Percentiles rank a stretch among this genome's conserved stretches.
phyloP scores from a whole-genome alignment of 2,329 filamentous ascomycete genomes.

The Penicillium brevicompactum region DNA sequence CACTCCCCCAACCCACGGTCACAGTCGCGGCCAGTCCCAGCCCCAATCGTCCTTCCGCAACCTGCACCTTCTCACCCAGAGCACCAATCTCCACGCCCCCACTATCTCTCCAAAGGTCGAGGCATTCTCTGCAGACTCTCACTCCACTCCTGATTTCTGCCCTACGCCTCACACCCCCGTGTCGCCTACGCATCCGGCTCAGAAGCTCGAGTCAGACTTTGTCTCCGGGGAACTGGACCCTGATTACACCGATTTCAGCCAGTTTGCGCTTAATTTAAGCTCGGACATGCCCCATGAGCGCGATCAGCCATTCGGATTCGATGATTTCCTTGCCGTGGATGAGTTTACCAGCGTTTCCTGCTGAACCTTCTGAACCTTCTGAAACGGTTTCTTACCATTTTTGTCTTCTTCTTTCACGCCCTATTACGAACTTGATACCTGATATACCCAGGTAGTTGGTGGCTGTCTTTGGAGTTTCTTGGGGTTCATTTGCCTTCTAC shows the following conservation, averaged over 20 bases:
- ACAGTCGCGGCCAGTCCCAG: constrained; percentile 22
- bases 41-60: constrained; percentile 22
- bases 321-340: constrained; percentile 36
- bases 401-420: constrained; percentile 21
- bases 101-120: constrained; percentile 24
- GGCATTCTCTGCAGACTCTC: constrained; percentile 28
- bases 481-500: constrained; percentile 8
- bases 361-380: constrained; percentile 7
- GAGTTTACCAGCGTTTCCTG: constrained; percentile 34
- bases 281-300: constrained; percentile 23
- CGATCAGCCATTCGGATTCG: constrained; percentile 30
- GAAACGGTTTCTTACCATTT: not conserved
- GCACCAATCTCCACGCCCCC: constrained; percentile 12
- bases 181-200: constrained; percentile 24
- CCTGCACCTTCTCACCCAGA: constrained; percentile 24
- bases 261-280: constrained; percentile 33
- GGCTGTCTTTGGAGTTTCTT: not conserved
- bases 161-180: constrained; percentile 33
- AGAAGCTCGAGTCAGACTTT: constrained; percentile 25
- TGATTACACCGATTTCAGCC: constrained; percentile 37
- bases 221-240: constrained; percentile 33
- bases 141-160: constrained; percentile 37
- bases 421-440: constrained; percentile 13
- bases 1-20: constrained; percentile 24
- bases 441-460: constrained; percentile 9